A percentile compares a stretch with the other conserved stretches of the same genome.
Conservation (phyloP, 768 basidiomycete species). For the Porpolomopsis calyptriformis region DNA sequence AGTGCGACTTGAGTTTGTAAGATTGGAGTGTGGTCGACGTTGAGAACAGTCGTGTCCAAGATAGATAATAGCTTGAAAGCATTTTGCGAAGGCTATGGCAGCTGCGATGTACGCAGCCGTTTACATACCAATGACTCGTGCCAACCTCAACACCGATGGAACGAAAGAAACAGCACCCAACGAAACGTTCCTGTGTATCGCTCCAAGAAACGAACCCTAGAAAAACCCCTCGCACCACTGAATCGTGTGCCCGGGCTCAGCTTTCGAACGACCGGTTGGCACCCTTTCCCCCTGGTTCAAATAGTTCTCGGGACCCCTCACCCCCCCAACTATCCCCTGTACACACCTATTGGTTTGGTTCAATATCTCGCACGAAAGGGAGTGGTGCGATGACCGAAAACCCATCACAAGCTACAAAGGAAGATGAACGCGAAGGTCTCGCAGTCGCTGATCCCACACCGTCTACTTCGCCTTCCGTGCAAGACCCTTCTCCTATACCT, state of each 20-base stretch:
- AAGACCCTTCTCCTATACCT: background rate
- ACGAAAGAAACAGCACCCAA: too few relatives aligned
- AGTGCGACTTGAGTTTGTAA: conserved; percentile 77
- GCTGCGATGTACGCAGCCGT: too few relatives aligned
- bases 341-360: conserved; percentile 24
- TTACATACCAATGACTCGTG: too few relatives aligned
- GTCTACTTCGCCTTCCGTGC: background rate
- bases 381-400: conserved; percentile 17
- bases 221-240: too few relatives aligned
- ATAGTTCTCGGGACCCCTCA: background rate
- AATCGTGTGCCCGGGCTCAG: too few relatives aligned
- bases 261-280: too few relatives aligned
- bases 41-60: conserved; percentile 40
- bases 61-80: conserved; percentile 1
- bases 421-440: background rate
- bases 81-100: background rate
- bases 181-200: too few relatives aligned
- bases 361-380: conserved; percentile 21
- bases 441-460: background rate
- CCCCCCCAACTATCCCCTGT: conserved; percentile 1
- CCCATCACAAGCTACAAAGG: conserved; percentile 8
- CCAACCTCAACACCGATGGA: too few relatives aligned
- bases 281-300: background rate
- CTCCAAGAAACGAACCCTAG: too few relatives aligned
- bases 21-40: conserved; percentile 40